Evolutionary conservation across 1,284 basidiomycete genomes (phyloP).

Genomic region (Flammula alnicola): DNA sequence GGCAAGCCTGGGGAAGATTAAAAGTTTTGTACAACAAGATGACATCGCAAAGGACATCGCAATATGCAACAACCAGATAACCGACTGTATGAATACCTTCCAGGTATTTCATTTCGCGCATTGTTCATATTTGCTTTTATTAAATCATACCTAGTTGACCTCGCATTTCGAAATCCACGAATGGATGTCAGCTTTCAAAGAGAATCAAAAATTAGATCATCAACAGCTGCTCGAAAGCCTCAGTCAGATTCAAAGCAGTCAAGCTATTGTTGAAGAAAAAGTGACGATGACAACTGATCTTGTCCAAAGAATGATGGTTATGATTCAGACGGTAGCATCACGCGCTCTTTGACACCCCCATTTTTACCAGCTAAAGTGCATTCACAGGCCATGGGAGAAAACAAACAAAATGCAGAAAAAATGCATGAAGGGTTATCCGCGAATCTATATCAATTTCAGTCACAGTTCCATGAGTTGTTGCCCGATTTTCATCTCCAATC

Average conservation of each 20-base stretch:
- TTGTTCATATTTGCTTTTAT: no score
- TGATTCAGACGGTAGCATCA: conserved; percentile 54
- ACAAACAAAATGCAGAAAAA: conserved; percentile 35
- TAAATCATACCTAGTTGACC: no score
- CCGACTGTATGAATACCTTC: conserved; percentile 46
- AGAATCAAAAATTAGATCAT: conserved; percentile 44
- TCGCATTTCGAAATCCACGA: conserved; percentile 48
- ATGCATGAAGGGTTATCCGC: conserved; percentile 47
- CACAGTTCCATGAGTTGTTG: conserved; percentile 45
- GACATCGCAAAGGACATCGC: conserved; percentile 48
- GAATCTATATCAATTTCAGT: conserved; percentile 54
- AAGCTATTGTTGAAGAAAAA: conserved; percentile 38
- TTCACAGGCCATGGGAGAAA: conserved; percentile 41
- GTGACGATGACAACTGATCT: conserved; percentile 35
- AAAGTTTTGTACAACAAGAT: conserved; percentile 48
- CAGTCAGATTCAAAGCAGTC: conserved; percentile 45
- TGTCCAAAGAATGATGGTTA: conserved; percentile 43
- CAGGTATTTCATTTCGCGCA: conserved; percentile 36
- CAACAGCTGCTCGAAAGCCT: conserved; percentile 45
- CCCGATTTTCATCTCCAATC: conserved; percentile 51
- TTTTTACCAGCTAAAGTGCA: no score
- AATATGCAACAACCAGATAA: conserved; percentile 44
- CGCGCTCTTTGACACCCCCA: no score
- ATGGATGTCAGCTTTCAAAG: conserved; percentile 50
- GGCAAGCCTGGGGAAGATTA: conserved; percentile 38